Percentiles rank a stretch among this genome's conserved stretches.
Conservation (phyloP, 495 filamentous ascomycete genomes). For the Jackrogersella minutella region DNA sequence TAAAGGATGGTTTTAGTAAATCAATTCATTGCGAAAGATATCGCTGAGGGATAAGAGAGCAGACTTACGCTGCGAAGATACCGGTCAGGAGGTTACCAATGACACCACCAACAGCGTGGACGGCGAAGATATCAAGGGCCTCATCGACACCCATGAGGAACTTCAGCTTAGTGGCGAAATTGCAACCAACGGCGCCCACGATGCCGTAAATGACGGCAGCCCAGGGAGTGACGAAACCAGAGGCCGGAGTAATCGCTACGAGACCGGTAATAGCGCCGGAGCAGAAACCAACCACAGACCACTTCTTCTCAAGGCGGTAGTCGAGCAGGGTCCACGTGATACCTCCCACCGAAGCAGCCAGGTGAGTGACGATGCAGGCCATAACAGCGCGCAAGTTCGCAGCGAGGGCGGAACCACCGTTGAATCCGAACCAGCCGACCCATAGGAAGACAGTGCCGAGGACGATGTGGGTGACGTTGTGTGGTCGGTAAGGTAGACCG, state of each 20-base stretch:
- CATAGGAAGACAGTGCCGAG: conserved; percentile 95
- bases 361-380: conserved; percentile 97
- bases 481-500: conserved; percentile 82
- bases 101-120: conserved; percentile 78
- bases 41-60: too few relatives aligned
- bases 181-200: conserved; percentile 84
- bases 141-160: conserved; percentile 78
- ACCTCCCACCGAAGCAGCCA: conserved; percentile 87
- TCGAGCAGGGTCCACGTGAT: conserved; percentile 93
- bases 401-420: conserved; percentile 96
- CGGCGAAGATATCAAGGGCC: conserved; percentile 81
- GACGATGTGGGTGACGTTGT: conserved; percentile 97
- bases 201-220: conserved; percentile 86
- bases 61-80: conserved; percentile 77
- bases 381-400: conserved; percentile 94
- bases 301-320: conserved; percentile 93
- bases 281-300: conserved; percentile 99
- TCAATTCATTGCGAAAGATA: too few relatives aligned
- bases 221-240: conserved; percentile 89
- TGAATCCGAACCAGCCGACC: conserved; percentile 99
- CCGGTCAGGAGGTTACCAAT: conserved; percentile 80
- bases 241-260: conserved; percentile 90
- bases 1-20: conserved; percentile 36
- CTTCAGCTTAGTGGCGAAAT: conserved; percentile 94
- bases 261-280: conserved; percentile 91